phyloP scores from a whole-genome alignment of 768 basidiomycete species.

The Cystofilobasidium macerans region DNA sequence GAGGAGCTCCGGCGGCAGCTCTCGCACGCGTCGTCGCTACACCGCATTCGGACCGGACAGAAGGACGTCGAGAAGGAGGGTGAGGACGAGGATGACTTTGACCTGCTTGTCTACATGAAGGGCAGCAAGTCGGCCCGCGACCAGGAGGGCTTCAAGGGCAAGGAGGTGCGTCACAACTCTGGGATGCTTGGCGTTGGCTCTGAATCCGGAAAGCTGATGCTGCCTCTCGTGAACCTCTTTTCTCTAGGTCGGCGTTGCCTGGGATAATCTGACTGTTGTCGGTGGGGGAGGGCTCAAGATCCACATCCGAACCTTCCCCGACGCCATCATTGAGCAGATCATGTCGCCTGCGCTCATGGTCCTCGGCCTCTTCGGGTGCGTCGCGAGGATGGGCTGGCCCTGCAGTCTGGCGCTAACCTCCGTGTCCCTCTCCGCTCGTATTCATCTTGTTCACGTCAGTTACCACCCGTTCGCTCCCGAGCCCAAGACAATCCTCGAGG shows the following conservation, averaged over 20 bases:
- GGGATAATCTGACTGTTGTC: constrained; percentile 35
- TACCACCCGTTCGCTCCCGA: constrained; percentile 47
- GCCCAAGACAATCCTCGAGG: constrained; percentile 47
- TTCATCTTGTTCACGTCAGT: constrained; percentile 1
- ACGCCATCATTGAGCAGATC: constrained; percentile 41
- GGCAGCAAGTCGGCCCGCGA: constrained; percentile 29
- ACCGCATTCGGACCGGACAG: constrained; percentile 20
- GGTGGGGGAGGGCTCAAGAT: constrained; percentile 41
- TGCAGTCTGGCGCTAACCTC: neutral
- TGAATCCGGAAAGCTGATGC: no score
- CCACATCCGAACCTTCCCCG: constrained; percentile 38
- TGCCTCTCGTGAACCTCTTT: no score
- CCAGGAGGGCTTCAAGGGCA: constrained; percentile 39
- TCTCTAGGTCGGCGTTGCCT: constrained; percentile 37
- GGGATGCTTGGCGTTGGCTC: no score
- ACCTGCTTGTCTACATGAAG: constrained; percentile 36
- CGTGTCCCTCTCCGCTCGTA: neutral
- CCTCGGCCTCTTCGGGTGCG: constrained; percentile 41
- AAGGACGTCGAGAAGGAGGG: constrained; percentile 31
- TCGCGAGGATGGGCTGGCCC: neutral
- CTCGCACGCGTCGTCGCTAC: constrained; percentile 24
- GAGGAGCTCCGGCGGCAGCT: constrained; percentile 26
- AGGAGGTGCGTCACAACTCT: constrained; percentile 29
- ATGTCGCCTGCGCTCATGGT: constrained; percentile 53
- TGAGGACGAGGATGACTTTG: constrained; percentile 37